phyloP scores from a whole-genome alignment of 2,329 filamentous ascomycete species.

The Penicillium corylophilum region DNA sequence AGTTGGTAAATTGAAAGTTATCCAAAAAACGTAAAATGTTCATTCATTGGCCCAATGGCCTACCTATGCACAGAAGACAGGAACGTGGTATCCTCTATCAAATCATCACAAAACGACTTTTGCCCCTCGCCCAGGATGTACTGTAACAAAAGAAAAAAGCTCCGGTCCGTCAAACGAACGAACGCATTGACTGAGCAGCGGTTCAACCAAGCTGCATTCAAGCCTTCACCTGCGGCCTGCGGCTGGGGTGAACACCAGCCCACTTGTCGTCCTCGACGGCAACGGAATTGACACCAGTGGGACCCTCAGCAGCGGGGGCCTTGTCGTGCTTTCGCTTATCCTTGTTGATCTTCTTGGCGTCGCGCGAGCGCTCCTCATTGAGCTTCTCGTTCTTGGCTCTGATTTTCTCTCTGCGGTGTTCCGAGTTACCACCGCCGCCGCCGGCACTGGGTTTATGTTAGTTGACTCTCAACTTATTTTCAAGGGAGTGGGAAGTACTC shows the following conservation, averaged over 20 bases:
- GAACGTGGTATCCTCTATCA: slow-evolving; percentile 11
- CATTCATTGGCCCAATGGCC: neutral
- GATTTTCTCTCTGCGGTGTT: slow-evolving; percentile 72
- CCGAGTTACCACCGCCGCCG: slow-evolving; percentile 70
- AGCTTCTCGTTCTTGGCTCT: slow-evolving; percentile 82
- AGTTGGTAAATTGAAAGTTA: neutral
- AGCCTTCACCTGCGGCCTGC: slow-evolving; percentile 36
- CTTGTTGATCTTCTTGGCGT: slow-evolving; percentile 50
- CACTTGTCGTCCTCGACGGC: slow-evolving; percentile 25
- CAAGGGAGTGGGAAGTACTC: slow-evolving; percentile 37
- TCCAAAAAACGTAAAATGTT: no score
- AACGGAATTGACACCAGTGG: slow-evolving; percentile 26
- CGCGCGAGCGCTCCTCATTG: slow-evolving; percentile 63
- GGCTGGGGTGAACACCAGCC: slow-evolving; percentile 46
- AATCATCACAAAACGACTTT: slow-evolving; percentile 5
- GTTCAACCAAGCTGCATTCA: slow-evolving; percentile 7
- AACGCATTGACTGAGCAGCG: neutral
- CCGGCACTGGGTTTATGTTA: slow-evolving; percentile 60
- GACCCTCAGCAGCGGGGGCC: slow-evolving; percentile 18
- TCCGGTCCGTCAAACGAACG: neutral
- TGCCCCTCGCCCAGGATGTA: neutral
- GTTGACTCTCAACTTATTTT: neutral
- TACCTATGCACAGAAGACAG: slow-evolving; percentile 5
- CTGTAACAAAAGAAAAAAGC: slow-evolving; percentile 9
- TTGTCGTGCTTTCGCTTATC: slow-evolving; percentile 38